Conservation (phyloP, 2,329 filamentous ascomycete genomes). For the Penicillium sp. region DNA sequence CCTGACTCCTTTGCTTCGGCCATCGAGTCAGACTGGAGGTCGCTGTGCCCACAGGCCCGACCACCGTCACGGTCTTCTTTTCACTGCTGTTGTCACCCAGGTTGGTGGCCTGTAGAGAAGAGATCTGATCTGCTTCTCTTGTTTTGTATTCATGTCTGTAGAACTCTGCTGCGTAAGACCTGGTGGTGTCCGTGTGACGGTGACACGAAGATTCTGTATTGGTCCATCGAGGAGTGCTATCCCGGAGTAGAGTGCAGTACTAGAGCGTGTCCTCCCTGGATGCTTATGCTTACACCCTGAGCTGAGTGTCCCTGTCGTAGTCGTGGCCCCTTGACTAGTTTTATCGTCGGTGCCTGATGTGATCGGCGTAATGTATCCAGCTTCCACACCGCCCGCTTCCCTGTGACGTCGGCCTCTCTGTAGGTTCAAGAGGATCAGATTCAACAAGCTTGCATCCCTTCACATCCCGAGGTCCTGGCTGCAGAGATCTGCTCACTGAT, state of each 20-base stretch:
- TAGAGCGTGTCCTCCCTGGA: too few relatives aligned
- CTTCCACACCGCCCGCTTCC: slow-evolving; percentile 8
- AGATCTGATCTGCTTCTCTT: slow-evolving; percentile 9
- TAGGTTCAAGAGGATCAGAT: slow-evolving; percentile 5
- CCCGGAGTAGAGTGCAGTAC: neutral
- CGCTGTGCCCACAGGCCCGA: neutral
- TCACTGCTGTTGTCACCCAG: slow-evolving; percentile 35
- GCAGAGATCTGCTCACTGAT: neutral
- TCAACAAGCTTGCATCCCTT: neutral
- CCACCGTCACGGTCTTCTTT: slow-evolving; percentile 32
- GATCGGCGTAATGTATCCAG: slow-evolving; percentile 2
- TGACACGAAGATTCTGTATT: too few relatives aligned
- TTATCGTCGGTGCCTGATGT: neutral
- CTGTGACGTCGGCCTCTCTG: slow-evolving; percentile 23
- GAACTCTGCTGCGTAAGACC: too few relatives aligned
- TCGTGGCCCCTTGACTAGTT: neutral
- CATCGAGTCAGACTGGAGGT: slow-evolving; percentile 18
- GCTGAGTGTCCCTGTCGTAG: neutral
- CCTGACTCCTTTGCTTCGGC: slow-evolving; percentile 19
- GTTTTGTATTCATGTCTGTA: neutral
- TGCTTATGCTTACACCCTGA: too few relatives aligned
- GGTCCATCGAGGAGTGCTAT: neutral
- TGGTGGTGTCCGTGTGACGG: too few relatives aligned
- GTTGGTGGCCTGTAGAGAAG: slow-evolving; percentile 38
- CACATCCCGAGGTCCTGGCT: too few relatives aligned